Evolutionary conservation across 148 eudicot species (phyloP), one percentile per base, ranked within the genome.

Genomic region (Vaccinium macrocarpon): DNA sequence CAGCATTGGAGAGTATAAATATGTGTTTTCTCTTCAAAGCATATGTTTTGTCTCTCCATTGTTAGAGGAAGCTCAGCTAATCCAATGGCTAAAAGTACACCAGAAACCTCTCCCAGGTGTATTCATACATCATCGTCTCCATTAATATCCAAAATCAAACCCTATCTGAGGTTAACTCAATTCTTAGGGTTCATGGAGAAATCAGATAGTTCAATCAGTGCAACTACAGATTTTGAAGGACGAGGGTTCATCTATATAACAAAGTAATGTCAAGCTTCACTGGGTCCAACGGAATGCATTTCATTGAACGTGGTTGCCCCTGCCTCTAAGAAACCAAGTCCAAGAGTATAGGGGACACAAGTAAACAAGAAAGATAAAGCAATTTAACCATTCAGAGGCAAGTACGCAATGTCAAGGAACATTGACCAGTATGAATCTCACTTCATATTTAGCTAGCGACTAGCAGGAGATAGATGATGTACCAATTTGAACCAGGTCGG

Each of bases 351-450:
- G 46, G 46, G 49, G 68, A 55, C 18, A n/a, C 71, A 38, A 59
- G 10, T 4, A 57, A 80, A 79, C 48, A 52, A 48, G 21, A 59
- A 9, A 80, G 29, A 35, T 1, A 38, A 80, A n/a, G 42, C 68
- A 80, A 48, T 21, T 82, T 53, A 9, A 42, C 42, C 73, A 72
- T 53, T 66, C 32, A 56, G 71, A 82, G 78, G 57, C 83, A 82
- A 68, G 29, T 70, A 29, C 46, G 18, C 32, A 51, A 32, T 10
- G 7, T n/a, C 38, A n/a, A 38, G 50, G 35, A 18, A 52, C 32
- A n/a, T 21, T 38, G 52, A n/a, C 84, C 11, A 57, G 19, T 53
- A 56, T 38, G 9, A n/a, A 74, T 38, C 38, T n/a, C 53, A 74
- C 21, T 21, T 14, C 35, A 1, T 62, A 8, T 38, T 18, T 51